Base-by-base conservation (phyloP, 2,329 filamentous ascomycete species). In the Talaromyces sp. region DNA sequence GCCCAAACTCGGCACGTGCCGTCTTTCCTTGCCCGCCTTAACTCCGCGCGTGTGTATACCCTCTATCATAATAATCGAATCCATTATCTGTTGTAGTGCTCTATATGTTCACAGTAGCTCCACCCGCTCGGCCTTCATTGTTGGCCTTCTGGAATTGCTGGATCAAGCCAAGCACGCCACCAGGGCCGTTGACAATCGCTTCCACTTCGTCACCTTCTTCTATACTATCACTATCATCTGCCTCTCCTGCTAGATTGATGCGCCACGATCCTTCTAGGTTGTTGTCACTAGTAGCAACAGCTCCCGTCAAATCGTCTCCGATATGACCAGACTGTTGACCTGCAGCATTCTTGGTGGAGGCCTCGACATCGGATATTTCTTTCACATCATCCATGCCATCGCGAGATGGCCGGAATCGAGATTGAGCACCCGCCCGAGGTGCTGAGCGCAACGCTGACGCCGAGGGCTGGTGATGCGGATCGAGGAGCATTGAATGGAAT, bases 131-230 rank as follows among this genome's bases (percentile, higher is more conserved):
- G n/a, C 75, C 75, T 59, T 78, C 76, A 52, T 75, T 75, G 57
- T 75, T 77, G 43, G 85, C 86, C 75, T 86, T 87, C 67, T 88
- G 86, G 70, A 90, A 90, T 71, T 90, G 87, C 73, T 88, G 86
- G 64, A 90, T 80, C 69, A 90, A 74, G 9, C 88, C 88, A 65
- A 90, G 75, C 5, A 90, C 87, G 2, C 88, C 88, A 2, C 81
- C 83, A 27, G 64, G 64, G 4, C 83, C 82, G 0, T 78, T 79
- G 33, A 75, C 76, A 35, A 81, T 74, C 9, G 75, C 78, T 19
- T 83, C 80, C 8, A 83, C 80, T 60, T 82, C 80, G 35, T 82
- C 81, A 9, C 77, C 78, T 16, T 81, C 82, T 4, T 83, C 83
- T 3, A 76, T 80, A 24, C 79, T 81, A 24, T 80, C 77, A 3